Evolutionary conservation across 1,284 basidiomycete genomes (phyloP).

Genomic region (Microbotryomycetes sp.): DNA sequence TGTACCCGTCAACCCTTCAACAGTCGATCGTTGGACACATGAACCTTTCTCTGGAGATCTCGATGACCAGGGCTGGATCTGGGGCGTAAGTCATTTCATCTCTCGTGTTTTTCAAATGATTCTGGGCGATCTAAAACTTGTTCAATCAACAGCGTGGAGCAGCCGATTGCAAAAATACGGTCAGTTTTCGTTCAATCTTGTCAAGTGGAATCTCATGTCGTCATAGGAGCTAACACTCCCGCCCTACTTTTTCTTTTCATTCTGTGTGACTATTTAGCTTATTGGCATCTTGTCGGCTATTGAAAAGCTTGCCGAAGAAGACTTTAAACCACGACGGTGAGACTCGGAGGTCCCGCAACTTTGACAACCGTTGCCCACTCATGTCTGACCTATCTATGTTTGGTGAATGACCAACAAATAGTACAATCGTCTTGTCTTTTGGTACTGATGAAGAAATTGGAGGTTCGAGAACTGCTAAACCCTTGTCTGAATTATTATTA

Average conservation of each 20-base stretch:
- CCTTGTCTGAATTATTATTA: slow-evolving; percentile 50
- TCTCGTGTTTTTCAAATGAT: too few relatives aligned
- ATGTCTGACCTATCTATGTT: not conserved
- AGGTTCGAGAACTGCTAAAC: slow-evolving; percentile 55
- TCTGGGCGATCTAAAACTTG: too few relatives aligned
- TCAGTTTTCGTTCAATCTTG: not conserved
- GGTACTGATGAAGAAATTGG: slow-evolving; percentile 66
- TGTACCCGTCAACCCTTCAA: slow-evolving; percentile 50
- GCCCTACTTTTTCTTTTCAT: too few relatives aligned
- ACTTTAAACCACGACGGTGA: slow-evolving; percentile 45
- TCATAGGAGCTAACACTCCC: too few relatives aligned
- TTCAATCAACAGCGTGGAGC: slow-evolving; percentile 42
- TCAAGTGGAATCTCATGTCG: too few relatives aligned
- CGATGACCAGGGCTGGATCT: slow-evolving; percentile 47
- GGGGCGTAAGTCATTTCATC: slow-evolving; percentile 42
- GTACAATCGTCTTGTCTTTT: slow-evolving; percentile 56
- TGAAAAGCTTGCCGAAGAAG: slow-evolving; percentile 47
- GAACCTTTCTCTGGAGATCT: slow-evolving; percentile 49
- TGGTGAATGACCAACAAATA: slow-evolving; percentile 1
- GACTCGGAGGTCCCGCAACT: not conserved
- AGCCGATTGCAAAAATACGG: slow-evolving; percentile 46
- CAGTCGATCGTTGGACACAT: slow-evolving; percentile 48
- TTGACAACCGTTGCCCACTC: not conserved
- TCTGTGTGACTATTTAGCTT: slow-evolving; percentile 37
- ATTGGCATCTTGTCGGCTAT: slow-evolving; percentile 47